Evolutionary conservation across 306 rosid species (phyloP), one percentile per base, ranked within the genome.

Genomic region (Cucurbita moschata): DNA sequence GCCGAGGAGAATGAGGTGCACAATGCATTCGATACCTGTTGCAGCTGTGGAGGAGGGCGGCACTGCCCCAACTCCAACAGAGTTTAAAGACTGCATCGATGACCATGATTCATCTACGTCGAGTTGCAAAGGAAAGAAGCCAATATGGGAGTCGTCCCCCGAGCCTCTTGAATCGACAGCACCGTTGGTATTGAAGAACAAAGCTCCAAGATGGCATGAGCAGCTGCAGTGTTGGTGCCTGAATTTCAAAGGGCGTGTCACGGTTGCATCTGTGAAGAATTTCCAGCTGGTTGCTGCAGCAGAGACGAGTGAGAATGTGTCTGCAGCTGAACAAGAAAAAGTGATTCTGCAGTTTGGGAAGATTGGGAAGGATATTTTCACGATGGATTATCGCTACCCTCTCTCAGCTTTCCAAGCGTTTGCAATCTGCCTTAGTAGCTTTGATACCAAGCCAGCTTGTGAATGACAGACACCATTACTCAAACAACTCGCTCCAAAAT

Each of bases 151-250:
- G 37, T 55, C 78, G 37, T 55, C 78, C 52, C 82, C 60, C 16
- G 77, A 68, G 60, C 47, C 79, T 62, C 76, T 8, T 21, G 87
- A 81, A 65, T 62, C 72, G 2, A 35, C 51, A 51, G 47, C 60
- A 42, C 89, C 96, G 7, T 77, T 90, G 76, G 60, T 93, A 75
- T 77, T 93, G 90, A 90, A 81, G 84, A 93, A 89, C 43, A 90
- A 88, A 79, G 83, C 92, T 71, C 97, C 98, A 62, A 87, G 98
- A 78, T 93, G 97, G 98, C 98, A 90, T 19, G 97, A 90, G 76
- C 98, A 90, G 72, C 87, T 90, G 23, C 97, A 90, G 40, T 93
- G 98, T 77, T 93, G 99, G 99, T 94, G 99, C 81, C 81, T 94
- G 67, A 94, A 94, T 81, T 94, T 94, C 84, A 94, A 85, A 77